Evolutionary conservation across 169 alveolate species (phyloP), one percentile per base, ranked within the genome.

Genomic region (Eimeria nieschulzi): DNA sequence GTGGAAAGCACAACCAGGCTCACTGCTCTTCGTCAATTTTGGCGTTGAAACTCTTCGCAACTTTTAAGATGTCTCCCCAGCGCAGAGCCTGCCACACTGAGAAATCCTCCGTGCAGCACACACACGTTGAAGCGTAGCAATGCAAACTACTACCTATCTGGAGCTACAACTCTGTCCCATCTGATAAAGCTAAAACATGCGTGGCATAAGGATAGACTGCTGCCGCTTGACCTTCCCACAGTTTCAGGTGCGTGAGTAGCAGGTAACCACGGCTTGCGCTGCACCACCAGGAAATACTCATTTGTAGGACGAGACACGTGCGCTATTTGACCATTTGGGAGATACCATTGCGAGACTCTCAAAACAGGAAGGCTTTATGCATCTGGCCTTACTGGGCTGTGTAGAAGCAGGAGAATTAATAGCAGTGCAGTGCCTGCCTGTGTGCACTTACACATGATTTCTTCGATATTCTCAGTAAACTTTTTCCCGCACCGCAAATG

Each of bases 401-500:
- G 46, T 33, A 1, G 46, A 33, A 33, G 46, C 46, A 33, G 68
- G 5, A 59, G 68, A 19, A 59, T 15, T 12, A 12, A 59, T 19
- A 59, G 15, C 15, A 19, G 9, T 59, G 15, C 68, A 1, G 23
- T 5, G 15, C 68, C n/a, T 59, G 23, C 5, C 68, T 59, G 68
- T 12, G 5, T 10, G 17, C 19, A 13, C 87, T 12, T 63, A 87
- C 92, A 61, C 39, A 55, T 25, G 68, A 87, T 59, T 55, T 87
- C 92, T 26, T n/a, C 61, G 59, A 87, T 79, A 23, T 72, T 19
- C n/a, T 83, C 82, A 12, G 79, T 68, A 21, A 10, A 90, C 70
- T 66, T 85, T 15, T 51, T 46, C 64, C 94, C 91, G 71, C 94
- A 91, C 8, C 94, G 92, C 26, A 91, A 78, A 25, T 91, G 94